phyloP scores from a whole-genome alignment of 441 rosid genomes.

The Syzygium syzygioides region DNA sequence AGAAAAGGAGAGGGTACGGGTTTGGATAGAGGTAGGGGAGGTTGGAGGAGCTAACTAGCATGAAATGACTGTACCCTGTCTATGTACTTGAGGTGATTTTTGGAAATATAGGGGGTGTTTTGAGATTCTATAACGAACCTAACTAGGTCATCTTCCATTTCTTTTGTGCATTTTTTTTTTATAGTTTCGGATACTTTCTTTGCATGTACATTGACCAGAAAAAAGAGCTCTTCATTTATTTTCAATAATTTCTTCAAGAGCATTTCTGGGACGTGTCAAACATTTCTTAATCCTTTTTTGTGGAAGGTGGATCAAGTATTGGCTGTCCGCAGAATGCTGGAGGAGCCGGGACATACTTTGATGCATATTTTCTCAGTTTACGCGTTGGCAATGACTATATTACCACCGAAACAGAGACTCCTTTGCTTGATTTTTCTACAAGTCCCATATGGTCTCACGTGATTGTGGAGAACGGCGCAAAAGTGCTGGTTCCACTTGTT shows the following conservation, averaged over 20 bases:
- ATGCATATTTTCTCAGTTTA: slow-evolving; percentile 79
- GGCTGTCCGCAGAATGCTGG: slow-evolving; percentile 91
- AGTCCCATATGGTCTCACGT: slow-evolving; percentile 88
- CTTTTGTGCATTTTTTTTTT: neutral
- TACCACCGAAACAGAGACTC: slow-evolving; percentile 93
- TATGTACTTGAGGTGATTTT: neutral
- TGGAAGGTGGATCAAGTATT: slow-evolving; percentile 79
- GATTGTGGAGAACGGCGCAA: slow-evolving; percentile 86
- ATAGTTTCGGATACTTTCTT: neutral
- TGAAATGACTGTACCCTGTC: neutral
- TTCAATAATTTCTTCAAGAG: neutral
- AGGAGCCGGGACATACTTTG: slow-evolving; percentile 96
- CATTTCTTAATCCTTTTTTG: slow-evolving; percentile 13
- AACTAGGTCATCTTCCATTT: neutral
- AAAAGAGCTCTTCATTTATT: neutral
- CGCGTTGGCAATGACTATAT: slow-evolving; percentile 83
- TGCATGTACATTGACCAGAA: neutral
- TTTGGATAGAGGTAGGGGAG: neutral
- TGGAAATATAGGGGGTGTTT: neutral
- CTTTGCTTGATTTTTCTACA: slow-evolving; percentile 90
- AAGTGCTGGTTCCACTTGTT: slow-evolving; percentile 88
- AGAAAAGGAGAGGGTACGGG: neutral
- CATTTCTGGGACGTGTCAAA: neutral
- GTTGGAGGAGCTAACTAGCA: neutral
- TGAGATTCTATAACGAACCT: neutral